Evolutionary conservation across 2,329 filamentous ascomycete genomes (phyloP), one percentile per base, ranked within the genome.

Genomic region (Pseudofabraea citricarpa): DNA sequence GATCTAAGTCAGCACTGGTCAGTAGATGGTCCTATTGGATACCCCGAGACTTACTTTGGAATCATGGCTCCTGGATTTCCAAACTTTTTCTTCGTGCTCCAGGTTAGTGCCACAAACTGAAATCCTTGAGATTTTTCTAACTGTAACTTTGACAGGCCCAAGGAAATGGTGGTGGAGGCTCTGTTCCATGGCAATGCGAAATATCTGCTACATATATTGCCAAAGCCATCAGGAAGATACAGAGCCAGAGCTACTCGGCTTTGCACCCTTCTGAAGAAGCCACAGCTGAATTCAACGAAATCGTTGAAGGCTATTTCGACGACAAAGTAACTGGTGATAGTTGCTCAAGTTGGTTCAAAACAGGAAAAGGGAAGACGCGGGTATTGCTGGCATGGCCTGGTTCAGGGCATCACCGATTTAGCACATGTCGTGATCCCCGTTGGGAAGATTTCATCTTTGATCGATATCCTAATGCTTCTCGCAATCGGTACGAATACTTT

Each of bases 341-440:
- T 46, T 87, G 83, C 58, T 78, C 74, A 32, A 83, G 77, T 0
- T 87, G 83, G 83, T 85, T 84, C 50, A 87, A 87, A 46, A 77
- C 81, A 10, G 78, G 77, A 1, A 64, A 65, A 4, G 73, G 1
- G 64, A 65, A 6, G 73, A 73, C 70, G 0, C 65, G 81, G 2
- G 77, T 86, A 21, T 79, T 85, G 49, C 82, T 81, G 0, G 54
- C 84, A 3, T 87, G 82, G 74, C 84, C 83, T 0, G 82, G 82
- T 0, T 83, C 77, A 50, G 79, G 79, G 1, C 67, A 74, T 0
- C 78, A 83, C 48, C 63, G 79, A 26, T 79, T 79, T 1, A 70
- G 75, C 10, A 68, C 82, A 4, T 67, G 77, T 18, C 64, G 56
- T n/a, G 70, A 73, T 26, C 73, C 74, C 2, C 59, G 74, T 6